Evolutionary conservation across 805 yeast species (phyloP), one percentile per base, ranked within the genome.

Genomic region (Wickerhamiella qilinensis): DNA sequence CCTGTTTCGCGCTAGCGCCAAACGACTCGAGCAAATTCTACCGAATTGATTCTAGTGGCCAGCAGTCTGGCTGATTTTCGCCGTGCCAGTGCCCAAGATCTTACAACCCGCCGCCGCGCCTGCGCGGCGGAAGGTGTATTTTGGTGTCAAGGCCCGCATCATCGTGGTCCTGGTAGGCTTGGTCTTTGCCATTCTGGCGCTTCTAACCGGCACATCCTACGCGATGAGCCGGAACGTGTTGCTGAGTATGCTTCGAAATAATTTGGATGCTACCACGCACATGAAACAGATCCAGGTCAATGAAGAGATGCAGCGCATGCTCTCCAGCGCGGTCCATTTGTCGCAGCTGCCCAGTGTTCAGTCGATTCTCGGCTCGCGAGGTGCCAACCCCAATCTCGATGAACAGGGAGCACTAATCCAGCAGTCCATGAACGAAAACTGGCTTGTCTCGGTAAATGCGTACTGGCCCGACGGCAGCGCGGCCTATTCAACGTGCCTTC

Each of bases 171-270:
- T 32, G 6, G 11, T 15, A 8, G 12, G 12, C 7, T 19, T 32
- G 25, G 35, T 32, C 8, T 32, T 32, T 15, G 7, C 20, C 14
- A n/a, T 17, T 17, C 15, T 32, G 24, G 35, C 35, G 16, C 25
- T 32, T 4, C 35, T 32, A 4, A n/a, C 25, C 8, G 35, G 35
- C 18, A 20, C 25, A 6, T n/a, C 20, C 15, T 32, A 7, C 19
- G 42, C 41, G 17, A 41, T 50, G 24, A 42, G 50, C 8, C 37
- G 47, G n/a, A 33, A 36, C 32, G 47, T 52, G 15, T 35, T 50
- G 20, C 39, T 49, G 6, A 19, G 72, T 83, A 8, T 57, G 36
- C 49, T 49, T 46, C 43, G 20, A 8, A 47, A 43, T 4, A 51
- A 49, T 21, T 39, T 50, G 20, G 53, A 50, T 29, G 33, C 47